A percentile compares a stretch with the other conserved stretches of the same genome.
Conservation (phyloP, 2,329 filamentous ascomycete genomes). For the Fusarium coffeatum region DNA sequence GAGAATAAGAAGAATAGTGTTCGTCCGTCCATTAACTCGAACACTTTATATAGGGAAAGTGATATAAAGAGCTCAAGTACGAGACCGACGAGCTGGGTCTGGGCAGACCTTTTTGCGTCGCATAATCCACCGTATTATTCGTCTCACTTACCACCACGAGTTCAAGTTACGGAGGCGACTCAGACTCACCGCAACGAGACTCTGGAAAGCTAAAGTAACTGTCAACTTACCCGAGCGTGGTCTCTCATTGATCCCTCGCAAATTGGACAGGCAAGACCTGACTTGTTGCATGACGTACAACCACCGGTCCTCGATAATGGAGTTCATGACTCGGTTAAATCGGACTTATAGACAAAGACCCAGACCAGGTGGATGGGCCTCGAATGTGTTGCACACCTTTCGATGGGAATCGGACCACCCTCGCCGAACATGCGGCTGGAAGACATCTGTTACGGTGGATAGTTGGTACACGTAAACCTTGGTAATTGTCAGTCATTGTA, state of each 20-base stretch:
- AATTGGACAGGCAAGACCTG: not conserved
- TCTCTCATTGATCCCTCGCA: not conserved
- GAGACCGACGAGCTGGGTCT: not conserved
- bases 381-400: not conserved
- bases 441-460: not conserved
- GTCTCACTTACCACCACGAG: not conserved
- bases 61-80: not conserved
- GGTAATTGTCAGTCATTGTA: not conserved
- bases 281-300: not conserved
- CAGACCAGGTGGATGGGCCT: not conserved
- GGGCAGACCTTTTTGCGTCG: not conserved
- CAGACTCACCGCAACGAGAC: not conserved
- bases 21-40: no score
- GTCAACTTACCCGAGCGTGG: not conserved
- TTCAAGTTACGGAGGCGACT: not conserved
- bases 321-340: not conserved
- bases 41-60: not conserved
- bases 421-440: not conserved
- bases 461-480: not conserved
- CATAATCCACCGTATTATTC: not conserved
- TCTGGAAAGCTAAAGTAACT: not conserved
- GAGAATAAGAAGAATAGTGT: no score
- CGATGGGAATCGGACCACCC: not conserved
- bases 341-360: not conserved
- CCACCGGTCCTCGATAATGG: not conserved